Percentiles rank a stretch among this genome's conserved stretches.
phyloP scores from a whole-genome alignment of 2,329 filamentous ascomycete genomes.

The Fusarium nematophilum region DNA sequence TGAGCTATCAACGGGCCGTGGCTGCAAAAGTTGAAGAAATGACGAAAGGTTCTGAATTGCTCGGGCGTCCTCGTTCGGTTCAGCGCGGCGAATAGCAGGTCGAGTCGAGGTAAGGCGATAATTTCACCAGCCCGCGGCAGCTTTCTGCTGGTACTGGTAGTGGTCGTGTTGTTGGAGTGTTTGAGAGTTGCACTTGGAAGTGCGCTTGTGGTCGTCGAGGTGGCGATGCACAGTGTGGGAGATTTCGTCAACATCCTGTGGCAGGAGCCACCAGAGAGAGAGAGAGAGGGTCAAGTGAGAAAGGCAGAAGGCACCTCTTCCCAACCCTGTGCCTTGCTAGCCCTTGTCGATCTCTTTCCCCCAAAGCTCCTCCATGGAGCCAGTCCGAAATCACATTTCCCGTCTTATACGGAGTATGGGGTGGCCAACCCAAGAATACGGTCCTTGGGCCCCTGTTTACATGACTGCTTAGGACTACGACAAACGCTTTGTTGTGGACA shows the following conservation, averaged over 20 bases:
- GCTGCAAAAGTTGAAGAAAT: slow-evolving; percentile 24
- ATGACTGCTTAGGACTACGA: no score
- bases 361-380: slow-evolving; percentile 6
- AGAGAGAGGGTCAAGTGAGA: slow-evolving; percentile 26
- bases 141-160: slow-evolving; percentile 15
- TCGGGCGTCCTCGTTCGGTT: slow-evolving; percentile 10
- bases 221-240: slow-evolving; percentile 44
- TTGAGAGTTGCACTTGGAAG: slow-evolving; percentile 8
- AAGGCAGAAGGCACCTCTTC: slow-evolving; percentile 17
- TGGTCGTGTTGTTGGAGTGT: background rate
- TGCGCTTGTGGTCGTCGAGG: slow-evolving; percentile 34
- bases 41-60: slow-evolving; percentile 19
- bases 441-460: slow-evolving; percentile 2
- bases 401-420: slow-evolving; percentile 20
- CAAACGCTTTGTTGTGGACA: background rate
- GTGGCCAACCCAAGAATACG: background rate
- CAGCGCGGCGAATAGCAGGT: no score
- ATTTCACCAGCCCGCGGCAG: slow-evolving; percentile 12
- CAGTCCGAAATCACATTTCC: slow-evolving; percentile 33
- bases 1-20: slow-evolving; percentile 16
- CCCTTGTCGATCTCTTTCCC: slow-evolving; percentile 29
- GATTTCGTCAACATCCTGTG: background rate
- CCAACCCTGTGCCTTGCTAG: slow-evolving; percentile 13
- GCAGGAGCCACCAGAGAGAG: background rate
- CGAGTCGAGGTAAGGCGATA: slow-evolving; percentile 4